These are phyloP conservation scores for Globisporangium spiculum DNA, from an alignment of 352 stramenopile genomes.

Conservation along the genomic window DNA sequence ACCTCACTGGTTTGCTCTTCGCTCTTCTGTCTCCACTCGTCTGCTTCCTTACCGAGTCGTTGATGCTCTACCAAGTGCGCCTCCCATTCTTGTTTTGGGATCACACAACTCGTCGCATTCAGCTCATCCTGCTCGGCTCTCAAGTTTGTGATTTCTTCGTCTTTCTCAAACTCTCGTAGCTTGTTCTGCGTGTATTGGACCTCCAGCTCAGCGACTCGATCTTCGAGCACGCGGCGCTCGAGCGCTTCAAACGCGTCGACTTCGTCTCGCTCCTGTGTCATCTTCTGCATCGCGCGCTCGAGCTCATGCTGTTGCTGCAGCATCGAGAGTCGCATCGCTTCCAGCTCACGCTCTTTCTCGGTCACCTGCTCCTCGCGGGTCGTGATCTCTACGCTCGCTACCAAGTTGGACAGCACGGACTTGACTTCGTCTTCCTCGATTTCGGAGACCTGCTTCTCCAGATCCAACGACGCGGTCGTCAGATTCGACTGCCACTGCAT, in stretches of 20 bases:
- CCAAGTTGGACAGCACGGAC: slow-evolving; percentile 30
- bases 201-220: slow-evolving; percentile 52
- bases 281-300: slow-evolving; percentile 17
- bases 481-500: slow-evolving; percentile 12
- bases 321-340: slow-evolving; percentile 4
- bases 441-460: not conserved
- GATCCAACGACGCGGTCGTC: not conserved
- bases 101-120: slow-evolving; percentile 20
- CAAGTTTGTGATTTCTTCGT: slow-evolving; percentile 34
- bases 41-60: slow-evolving; percentile 18
- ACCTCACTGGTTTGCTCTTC: slow-evolving; percentile 17
- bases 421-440: slow-evolving; percentile 27
- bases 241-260: slow-evolving; percentile 42
- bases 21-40: slow-evolving; percentile 20
- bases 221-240: slow-evolving; percentile 47
- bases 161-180: slow-evolving; percentile 37
- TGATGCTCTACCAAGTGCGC: slow-evolving; percentile 24
- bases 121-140: slow-evolving; percentile 30
- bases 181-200: slow-evolving; percentile 42
- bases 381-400: slow-evolving; percentile 30
- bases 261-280: slow-evolving; percentile 19
- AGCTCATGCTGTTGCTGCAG: slow-evolving; percentile 20
- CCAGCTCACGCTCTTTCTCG: not conserved
- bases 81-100: slow-evolving; percentile 25
- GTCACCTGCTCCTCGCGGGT: slow-evolving; percentile 10